These are phyloP conservation scores for Saccharomycopsis phalli DNA, from an alignment of 1,139 yeast genomes.

Conservation along the genomic window DNA sequence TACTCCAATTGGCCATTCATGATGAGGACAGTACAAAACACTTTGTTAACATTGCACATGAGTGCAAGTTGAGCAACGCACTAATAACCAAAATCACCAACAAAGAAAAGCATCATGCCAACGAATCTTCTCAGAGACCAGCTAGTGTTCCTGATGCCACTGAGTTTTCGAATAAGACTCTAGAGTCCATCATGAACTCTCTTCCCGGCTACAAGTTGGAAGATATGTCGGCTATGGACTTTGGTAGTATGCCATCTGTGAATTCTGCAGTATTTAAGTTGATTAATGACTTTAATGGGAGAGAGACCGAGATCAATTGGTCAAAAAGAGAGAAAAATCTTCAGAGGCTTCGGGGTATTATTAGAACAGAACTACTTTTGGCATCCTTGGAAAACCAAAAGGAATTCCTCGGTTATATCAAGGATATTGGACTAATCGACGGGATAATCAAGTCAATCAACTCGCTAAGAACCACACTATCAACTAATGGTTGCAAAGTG, in stretches of 20 bases:
- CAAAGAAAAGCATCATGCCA: not conserved
- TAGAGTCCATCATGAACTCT: not conserved
- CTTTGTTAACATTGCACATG: not conserved
- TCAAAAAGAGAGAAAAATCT: constrained; percentile 56
- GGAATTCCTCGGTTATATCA: constrained; percentile 32
- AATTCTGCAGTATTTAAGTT: not conserved
- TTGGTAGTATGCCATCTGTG: not conserved
- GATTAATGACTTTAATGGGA: constrained; percentile 46
- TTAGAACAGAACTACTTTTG: constrained; percentile 47
- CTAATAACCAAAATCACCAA: not conserved
- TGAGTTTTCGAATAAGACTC: not conserved
- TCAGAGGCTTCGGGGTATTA: constrained; percentile 44
- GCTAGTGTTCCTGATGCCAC: not conserved
- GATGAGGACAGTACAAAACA: constrained; percentile 2
- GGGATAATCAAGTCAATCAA: constrained; percentile 58
- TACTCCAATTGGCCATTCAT: constrained; percentile 2
- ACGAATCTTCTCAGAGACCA: not conserved
- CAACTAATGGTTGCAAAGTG: constrained; percentile 66
- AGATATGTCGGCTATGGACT: constrained; percentile 7
- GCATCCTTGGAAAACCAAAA: constrained; percentile 30
- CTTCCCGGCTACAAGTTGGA: constrained; percentile 6
- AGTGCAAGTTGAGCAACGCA: not conserved
- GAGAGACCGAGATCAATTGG: constrained; percentile 92
- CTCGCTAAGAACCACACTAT: constrained; percentile 78
- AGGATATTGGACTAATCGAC: constrained; percentile 36